Conservation (phyloP, 2,329 filamentous ascomycete genomes). For the Pseudogymnoascus sp. region DNA sequence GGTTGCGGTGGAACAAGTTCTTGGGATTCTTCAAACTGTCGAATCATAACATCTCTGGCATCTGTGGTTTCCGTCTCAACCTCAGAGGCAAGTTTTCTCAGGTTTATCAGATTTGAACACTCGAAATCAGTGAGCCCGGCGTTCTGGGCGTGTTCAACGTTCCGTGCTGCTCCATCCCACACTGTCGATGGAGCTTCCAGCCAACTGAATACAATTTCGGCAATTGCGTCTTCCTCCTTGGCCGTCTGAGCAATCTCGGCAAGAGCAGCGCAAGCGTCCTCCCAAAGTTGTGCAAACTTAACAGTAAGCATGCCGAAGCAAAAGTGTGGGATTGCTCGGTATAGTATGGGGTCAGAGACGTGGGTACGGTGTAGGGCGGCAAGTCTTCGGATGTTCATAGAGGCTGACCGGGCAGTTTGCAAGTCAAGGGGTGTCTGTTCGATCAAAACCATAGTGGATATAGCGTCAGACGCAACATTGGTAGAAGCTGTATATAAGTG, state of each 20-base stretch:
- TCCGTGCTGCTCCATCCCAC: constrained; percentile 40
- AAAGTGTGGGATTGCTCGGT: constrained; percentile 68
- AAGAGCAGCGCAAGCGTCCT: constrained; percentile 69
- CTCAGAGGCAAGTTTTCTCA: constrained; percentile 46
- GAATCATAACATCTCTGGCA: constrained; percentile 51
- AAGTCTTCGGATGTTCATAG: constrained; percentile 75
- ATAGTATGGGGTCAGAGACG: constrained; percentile 56
- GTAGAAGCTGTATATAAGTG: constrained; percentile 46
- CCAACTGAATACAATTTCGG: constrained; percentile 71
- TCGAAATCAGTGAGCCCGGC: constrained; percentile 66
- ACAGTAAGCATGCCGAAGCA: constrained; percentile 86
- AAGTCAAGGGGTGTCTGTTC: constrained; percentile 74
- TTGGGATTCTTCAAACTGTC: constrained; percentile 60
- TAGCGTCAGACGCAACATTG: constrained; percentile 42
- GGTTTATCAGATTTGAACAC: constrained; percentile 64
- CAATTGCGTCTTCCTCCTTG: constrained; percentile 64
- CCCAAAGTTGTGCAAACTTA: constrained; percentile 78
- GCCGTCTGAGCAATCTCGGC: constrained; percentile 66
- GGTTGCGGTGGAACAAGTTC: constrained; percentile 43
- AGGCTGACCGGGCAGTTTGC: constrained; percentile 67
- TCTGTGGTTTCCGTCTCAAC: constrained; percentile 47
- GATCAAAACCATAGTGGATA: constrained; percentile 65
- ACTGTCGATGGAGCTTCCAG: constrained; percentile 51
- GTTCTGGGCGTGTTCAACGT: constrained; percentile 31
- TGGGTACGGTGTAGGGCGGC: constrained; percentile 52